These are phyloP conservation scores for Kazachstania sp. DNA, from an alignment of 1,139 yeast species.

Conservation along the genomic window DNA sequence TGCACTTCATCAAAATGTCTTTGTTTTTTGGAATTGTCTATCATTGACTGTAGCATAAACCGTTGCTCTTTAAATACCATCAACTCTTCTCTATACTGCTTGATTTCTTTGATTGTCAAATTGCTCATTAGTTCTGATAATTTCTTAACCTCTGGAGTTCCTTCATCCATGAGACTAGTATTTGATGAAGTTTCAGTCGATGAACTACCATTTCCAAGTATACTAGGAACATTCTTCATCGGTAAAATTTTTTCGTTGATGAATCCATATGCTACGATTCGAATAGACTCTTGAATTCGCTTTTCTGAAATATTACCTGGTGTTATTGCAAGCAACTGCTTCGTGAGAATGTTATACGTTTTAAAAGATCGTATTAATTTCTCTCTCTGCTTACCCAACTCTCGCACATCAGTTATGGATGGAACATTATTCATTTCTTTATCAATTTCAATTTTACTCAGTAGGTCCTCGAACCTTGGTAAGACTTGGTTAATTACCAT, in stretches of 20 bases:
- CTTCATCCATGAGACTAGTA: conserved; percentile 4
- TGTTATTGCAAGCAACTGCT: conserved; percentile 32
- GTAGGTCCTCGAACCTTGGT: conserved; percentile 37
- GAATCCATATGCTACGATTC: conserved; percentile 39
- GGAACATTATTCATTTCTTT: conserved; percentile 22
- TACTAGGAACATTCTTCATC: conserved; percentile 40
- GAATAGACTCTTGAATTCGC: conserved; percentile 40
- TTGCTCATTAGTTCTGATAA: conserved; percentile 17
- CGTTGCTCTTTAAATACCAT: conserved; percentile 84
- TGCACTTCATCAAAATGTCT: conserved; percentile 72
- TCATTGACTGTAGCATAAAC: conserved; percentile 58
- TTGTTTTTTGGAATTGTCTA: conserved; percentile 51
- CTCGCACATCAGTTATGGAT: conserved; percentile 28
- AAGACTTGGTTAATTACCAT: conserved; percentile 33
- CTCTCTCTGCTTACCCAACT: conserved; percentile 36
- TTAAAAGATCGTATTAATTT: conserved; percentile 39
- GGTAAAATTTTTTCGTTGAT: conserved; percentile 50
- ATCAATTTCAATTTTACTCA: conserved; percentile 29
- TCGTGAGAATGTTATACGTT: conserved; percentile 38
- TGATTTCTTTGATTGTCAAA: conserved; percentile 37
- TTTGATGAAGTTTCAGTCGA: conserved; percentile 9
- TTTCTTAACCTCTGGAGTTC: conserved; percentile 14
- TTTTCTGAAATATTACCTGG: conserved; percentile 34
- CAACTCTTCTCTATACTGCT: conserved; percentile 59
- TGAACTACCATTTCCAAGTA: conserved; percentile 27